These are phyloP conservation scores for Primulina huaijiensis DNA, from an alignment of 257 asterid species.

Conservation along the genomic window DNA sequence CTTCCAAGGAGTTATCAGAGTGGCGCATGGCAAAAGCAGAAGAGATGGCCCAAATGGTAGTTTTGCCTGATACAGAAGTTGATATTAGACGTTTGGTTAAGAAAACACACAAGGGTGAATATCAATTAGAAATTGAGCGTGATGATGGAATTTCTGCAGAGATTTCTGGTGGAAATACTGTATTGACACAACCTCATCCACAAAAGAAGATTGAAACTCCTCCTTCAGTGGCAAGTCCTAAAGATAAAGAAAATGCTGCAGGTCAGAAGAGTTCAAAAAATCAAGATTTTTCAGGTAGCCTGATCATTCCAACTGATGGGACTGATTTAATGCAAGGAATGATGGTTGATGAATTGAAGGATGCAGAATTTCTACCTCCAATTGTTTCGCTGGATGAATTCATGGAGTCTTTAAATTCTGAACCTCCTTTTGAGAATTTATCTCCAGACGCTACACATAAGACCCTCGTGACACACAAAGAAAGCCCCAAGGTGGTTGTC, in stretches of 20 bases:
- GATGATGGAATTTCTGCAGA: slow-evolving; percentile 60
- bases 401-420: slow-evolving; percentile 92
- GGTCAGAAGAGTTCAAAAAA: slow-evolving; percentile 47
- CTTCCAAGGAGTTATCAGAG: slow-evolving; percentile 92
- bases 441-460: slow-evolving; percentile 45
- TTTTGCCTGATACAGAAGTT: slow-evolving; percentile 83
- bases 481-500: slow-evolving; percentile 34
- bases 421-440: slow-evolving; percentile 81
- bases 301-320: slow-evolving; percentile 81
- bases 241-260: slow-evolving; percentile 38
- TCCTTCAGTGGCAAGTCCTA: slow-evolving; percentile 38
- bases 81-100: slow-evolving; percentile 75
- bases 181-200: slow-evolving; percentile 34
- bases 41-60: slow-evolving; percentile 85
- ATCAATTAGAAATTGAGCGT: slow-evolving; percentile 74
- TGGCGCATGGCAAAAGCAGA: slow-evolving; percentile 98
- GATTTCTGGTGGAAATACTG: slow-evolving; percentile 59
- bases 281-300: slow-evolving; percentile 56
- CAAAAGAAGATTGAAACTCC: slow-evolving; percentile 35
- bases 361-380: slow-evolving; percentile 81
- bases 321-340: slow-evolving; percentile 94
- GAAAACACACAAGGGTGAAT: slow-evolving; percentile 99
- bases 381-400: slow-evolving; percentile 91
- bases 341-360: slow-evolving; percentile 88
- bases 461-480: slow-evolving; percentile 32